Evolutionary conservation across 768 basidiomycete genomes (phyloP).

Genomic region (Termitomyces sp.): DNA sequence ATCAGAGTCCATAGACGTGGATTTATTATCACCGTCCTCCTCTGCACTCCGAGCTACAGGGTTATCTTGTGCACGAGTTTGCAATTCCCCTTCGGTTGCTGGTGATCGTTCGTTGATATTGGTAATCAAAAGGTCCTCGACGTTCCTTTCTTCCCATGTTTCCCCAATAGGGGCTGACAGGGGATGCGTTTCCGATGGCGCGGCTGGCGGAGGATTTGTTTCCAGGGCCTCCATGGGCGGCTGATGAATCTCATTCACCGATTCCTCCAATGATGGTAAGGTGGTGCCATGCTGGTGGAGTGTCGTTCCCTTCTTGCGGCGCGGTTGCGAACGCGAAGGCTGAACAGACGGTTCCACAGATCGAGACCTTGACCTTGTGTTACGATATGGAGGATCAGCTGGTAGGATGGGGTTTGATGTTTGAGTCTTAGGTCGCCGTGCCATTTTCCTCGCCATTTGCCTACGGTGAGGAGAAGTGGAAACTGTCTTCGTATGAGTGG

Average conservation of each 20-base stretch:
- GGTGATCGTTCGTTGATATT: slow-evolving; percentile 9
- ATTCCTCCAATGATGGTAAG: slow-evolving; percentile 4
- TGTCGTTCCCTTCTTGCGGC: not conserved
- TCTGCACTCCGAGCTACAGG: not conserved
- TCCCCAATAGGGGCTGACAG: not conserved
- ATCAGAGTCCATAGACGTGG: slow-evolving; percentile 22
- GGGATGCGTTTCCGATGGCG: not conserved
- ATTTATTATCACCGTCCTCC: not conserved
- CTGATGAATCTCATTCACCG: slow-evolving; percentile 3
- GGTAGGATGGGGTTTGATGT: not conserved
- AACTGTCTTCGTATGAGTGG: not conserved
- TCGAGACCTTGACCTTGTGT: slow-evolving; percentile 30
- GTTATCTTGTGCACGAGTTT: not conserved
- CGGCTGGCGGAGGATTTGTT: not conserved
- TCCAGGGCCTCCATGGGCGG: not conserved
- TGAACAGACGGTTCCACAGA: slow-evolving; percentile 24
- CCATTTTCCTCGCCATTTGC: slow-evolving; percentile 3
- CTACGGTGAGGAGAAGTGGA: not conserved
- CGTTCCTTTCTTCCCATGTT: slow-evolving; percentile 20
- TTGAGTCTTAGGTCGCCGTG: not conserved
- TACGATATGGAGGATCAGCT: slow-evolving; percentile 25
- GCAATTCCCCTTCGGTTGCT: not conserved
- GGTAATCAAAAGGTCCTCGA: slow-evolving; percentile 23
- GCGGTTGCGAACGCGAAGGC: not conserved
- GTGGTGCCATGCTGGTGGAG: not conserved